A percentile compares a stretch with the other conserved stretches of the same genome.
These are phyloP conservation scores for Globisporangium cylindrosporum DNA, from an alignment of 352 stramenopile genomes.

Conservation along the genomic window DNA sequence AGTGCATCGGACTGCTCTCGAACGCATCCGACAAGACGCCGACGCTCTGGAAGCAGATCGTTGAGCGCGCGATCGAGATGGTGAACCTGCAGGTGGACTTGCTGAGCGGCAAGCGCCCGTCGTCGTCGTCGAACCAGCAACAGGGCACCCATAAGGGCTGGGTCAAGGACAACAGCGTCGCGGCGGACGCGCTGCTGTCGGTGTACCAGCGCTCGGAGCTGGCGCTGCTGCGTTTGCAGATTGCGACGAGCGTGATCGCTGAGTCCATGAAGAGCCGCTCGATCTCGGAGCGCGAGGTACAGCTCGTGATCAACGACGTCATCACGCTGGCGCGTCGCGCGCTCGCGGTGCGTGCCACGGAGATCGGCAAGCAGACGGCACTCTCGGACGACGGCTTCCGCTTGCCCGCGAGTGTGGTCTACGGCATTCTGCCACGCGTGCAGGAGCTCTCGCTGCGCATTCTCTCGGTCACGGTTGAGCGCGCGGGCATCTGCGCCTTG, in stretches of 20 bases:
- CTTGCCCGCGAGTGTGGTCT: constrained; percentile 69
- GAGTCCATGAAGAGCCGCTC: constrained; percentile 43
- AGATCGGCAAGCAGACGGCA: constrained; percentile 79
- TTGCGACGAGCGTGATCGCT: constrained; percentile 37
- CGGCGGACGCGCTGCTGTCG: constrained; percentile 30
- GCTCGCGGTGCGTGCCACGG: constrained; percentile 56
- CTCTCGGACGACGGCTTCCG: constrained; percentile 78
- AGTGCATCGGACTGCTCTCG: constrained; percentile 49
- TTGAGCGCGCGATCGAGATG: constrained; percentile 55
- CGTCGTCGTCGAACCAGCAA: constrained; percentile 19
- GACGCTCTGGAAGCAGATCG: constrained; percentile 62
- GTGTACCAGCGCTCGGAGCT: constrained; percentile 60
- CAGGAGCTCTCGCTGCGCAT: constrained; percentile 43
- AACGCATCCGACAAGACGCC: constrained; percentile 66
- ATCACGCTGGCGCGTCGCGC: constrained; percentile 56
- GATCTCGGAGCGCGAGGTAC: constrained; percentile 76
- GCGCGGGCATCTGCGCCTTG: constrained; percentile 56
- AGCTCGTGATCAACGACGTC: constrained; percentile 56
- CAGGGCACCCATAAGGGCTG: constrained; percentile 57
- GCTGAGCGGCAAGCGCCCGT: constrained; percentile 51
- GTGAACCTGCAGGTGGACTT: constrained; percentile 66
- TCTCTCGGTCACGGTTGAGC: constrained; percentile 40
- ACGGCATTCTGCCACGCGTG: constrained; percentile 57
- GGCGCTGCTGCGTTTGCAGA: constrained; percentile 35
- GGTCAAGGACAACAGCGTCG: constrained; percentile 40